Percentiles rank a stretch among this genome's conserved stretches.
phyloP scores from a whole-genome alignment of 495 filamentous ascomycete genomes.

The Aspergillus haitiensis region DNA sequence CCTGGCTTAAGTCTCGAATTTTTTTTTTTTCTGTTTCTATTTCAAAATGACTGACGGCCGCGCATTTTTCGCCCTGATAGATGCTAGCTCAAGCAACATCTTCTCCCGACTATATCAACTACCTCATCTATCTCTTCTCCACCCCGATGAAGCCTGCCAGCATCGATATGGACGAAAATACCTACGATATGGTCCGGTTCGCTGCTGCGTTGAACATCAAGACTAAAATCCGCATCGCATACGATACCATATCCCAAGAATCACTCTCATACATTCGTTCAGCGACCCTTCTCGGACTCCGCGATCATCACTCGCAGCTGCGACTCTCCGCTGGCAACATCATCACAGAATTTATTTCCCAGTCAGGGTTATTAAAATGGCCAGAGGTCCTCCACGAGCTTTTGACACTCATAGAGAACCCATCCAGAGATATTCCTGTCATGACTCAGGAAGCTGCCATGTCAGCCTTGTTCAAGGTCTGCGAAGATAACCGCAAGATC shows the following conservation, averaged over 20 bases:
- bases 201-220: slow-evolving; percentile 93
- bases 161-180: slow-evolving; percentile 55
- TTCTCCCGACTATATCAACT: slow-evolving; percentile 94
- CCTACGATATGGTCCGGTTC: slow-evolving; percentile 73
- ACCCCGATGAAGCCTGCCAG: slow-evolving; percentile 60
- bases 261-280: slow-evolving; percentile 76
- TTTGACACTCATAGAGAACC: slow-evolving; percentile 70
- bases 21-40: slow-evolving; percentile 10
- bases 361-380: slow-evolving; percentile 86
- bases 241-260: slow-evolving; percentile 66
- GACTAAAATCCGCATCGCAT: slow-evolving; percentile 76
- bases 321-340: slow-evolving; percentile 88
- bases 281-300: slow-evolving; percentile 71
- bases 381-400: slow-evolving; percentile 84
- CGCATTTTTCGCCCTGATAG: slow-evolving; percentile 45
- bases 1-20: slow-evolving; percentile 3
- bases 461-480: slow-evolving; percentile 89
- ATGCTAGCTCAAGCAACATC: slow-evolving; percentile 91
- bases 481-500: slow-evolving; percentile 88
- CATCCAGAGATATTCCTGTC: slow-evolving; percentile 61
- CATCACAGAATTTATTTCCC: slow-evolving; percentile 87
- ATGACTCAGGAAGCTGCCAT: slow-evolving; percentile 90
- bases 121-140: slow-evolving; percentile 87
- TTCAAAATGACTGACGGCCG: slow-evolving; percentile 26
- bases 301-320: slow-evolving; percentile 79